These are phyloP conservation scores for Macrocystidia cucumis DNA, from an alignment of 1,284 basidiomycete species.

Conservation along the genomic window DNA sequence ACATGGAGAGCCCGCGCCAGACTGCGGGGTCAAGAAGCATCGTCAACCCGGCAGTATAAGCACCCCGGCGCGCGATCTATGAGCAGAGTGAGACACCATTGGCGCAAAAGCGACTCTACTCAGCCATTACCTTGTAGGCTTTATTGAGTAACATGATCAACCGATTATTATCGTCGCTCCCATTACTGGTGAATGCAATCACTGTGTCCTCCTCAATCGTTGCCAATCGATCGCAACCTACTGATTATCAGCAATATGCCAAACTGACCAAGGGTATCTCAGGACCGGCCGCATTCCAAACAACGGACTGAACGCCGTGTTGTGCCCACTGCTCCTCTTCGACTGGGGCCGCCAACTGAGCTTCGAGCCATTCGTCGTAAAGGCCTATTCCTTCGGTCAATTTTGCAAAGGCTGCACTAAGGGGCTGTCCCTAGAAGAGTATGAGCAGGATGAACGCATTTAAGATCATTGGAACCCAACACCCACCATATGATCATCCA, in stretches of 20 bases:
- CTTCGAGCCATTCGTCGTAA: slow-evolving; percentile 63
- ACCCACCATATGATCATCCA: slow-evolving; percentile 45
- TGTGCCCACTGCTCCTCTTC: slow-evolving; percentile 62
- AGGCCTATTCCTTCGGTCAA: slow-evolving; percentile 60
- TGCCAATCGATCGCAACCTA: slow-evolving; percentile 64
- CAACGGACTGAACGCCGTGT: slow-evolving; percentile 63
- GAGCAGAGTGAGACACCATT: not conserved
- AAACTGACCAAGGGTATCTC: not conserved
- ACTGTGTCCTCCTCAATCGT: slow-evolving; percentile 63
- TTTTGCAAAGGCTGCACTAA: slow-evolving; percentile 60
- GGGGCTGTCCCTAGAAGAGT: slow-evolving; percentile 58
- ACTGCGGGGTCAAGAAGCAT: slow-evolving; percentile 58
- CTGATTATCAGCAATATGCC: not conserved
- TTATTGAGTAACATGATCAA: slow-evolving; percentile 55
- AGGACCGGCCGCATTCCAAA: slow-evolving; percentile 65
- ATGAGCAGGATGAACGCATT: not conserved
- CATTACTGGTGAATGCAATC: slow-evolving; percentile 52
- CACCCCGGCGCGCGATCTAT: slow-evolving; percentile 63
- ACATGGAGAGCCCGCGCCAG: slow-evolving; percentile 58
- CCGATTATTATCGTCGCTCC: slow-evolving; percentile 51
- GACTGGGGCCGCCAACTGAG: slow-evolving; percentile 36
- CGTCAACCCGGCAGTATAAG: slow-evolving; percentile 53
- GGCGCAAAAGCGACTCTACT: too few relatives aligned
- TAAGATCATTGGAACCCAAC: not conserved
- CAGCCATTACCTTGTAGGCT: slow-evolving; percentile 46